A percentile compares a stretch with the other conserved stretches of the same genome.
Evolutionary conservation across 495 filamentous ascomycete genomes (phyloP).

Genomic region (Aspergillus baeticus): DNA sequence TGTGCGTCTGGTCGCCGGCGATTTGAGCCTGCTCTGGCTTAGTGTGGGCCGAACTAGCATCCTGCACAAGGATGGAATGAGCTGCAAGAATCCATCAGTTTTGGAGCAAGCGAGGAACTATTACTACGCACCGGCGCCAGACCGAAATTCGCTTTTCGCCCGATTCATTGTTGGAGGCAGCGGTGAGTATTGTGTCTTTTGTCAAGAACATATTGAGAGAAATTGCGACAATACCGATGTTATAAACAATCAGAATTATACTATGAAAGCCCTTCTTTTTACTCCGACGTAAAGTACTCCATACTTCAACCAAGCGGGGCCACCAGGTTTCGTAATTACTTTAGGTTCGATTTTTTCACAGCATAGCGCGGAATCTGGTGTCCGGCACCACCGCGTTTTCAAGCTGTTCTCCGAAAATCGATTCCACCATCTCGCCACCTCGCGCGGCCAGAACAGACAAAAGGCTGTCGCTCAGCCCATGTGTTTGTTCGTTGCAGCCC

Average conservation of each 20-base stretch:
- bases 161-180: background rate
- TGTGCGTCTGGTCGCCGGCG: background rate
- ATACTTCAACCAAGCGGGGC: constrained; percentile 5
- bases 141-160: background rate
- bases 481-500: constrained; percentile 89
- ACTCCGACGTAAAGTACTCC: constrained; percentile 1
- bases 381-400: constrained; percentile 37
- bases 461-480: constrained; percentile 82
- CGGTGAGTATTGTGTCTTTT: background rate
- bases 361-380: constrained; percentile 42
- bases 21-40: background rate
- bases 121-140: background rate
- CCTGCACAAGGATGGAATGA: constrained; percentile 3
- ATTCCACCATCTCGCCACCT: constrained; percentile 74
- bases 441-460: constrained; percentile 74
- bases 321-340: constrained; percentile 1
- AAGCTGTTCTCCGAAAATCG: constrained; percentile 61
- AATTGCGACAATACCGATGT: background rate
- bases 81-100: background rate
- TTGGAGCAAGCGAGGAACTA: background rate
- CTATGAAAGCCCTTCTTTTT: background rate
- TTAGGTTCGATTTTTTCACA: constrained; percentile 22
- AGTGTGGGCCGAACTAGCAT: background rate
- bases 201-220: background rate
- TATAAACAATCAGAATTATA: constrained; percentile 8